Base-by-base conservation (phyloP, 2,329 filamentous ascomycete species). In the Chaetomiaceae sp. region DNA sequence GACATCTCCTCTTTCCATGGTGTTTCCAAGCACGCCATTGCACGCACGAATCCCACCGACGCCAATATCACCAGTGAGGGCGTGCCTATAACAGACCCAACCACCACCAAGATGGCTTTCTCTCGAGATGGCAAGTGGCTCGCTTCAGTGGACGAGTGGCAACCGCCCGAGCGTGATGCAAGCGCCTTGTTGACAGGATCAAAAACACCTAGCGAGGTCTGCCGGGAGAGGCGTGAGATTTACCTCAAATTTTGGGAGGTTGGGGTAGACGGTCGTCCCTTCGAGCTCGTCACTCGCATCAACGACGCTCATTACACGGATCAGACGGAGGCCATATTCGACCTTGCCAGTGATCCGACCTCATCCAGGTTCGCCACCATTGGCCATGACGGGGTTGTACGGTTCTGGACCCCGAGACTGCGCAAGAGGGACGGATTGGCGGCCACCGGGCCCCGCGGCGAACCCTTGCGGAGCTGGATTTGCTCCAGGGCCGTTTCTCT, bases 111-210 rank as follows among this genome's bases (percentile, higher is more conserved):
- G 46, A 70, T 97, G 41, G 78, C 83, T 35, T 80, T 93, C 56
- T 91, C 86, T 35, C 71, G 76, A 40, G 84, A 97, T 60, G 91
- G 91, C 15, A 76, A 81, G 54, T 97, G 91, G 90, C 76, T 98
- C 47, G 90, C 86, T 4, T 96, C 88, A 1, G 78, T 95, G 1
- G 93, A 98, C 62, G 86, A 90, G 59, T 98, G 93, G 93, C 75
- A 77, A 42, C 89, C 89, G 1, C 80, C 86, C 9, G 68, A 70
- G 11, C 71, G 77, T 49, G 89, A 96, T 60, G 66, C 86, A 12
- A 74, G 78, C 32, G 75, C 75, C 46, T 64, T 86, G 8, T 69
- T 71, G 17, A 66, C 64, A 33, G 65, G 61, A n/a, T 61, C 65
- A 42, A 66, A 60, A 38, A 56, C 57, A 6, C 45, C 56, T 58